Base-by-base conservation (phyloP, 129 eudicot species). In the Helichrysum umbraculigerum region DNA sequence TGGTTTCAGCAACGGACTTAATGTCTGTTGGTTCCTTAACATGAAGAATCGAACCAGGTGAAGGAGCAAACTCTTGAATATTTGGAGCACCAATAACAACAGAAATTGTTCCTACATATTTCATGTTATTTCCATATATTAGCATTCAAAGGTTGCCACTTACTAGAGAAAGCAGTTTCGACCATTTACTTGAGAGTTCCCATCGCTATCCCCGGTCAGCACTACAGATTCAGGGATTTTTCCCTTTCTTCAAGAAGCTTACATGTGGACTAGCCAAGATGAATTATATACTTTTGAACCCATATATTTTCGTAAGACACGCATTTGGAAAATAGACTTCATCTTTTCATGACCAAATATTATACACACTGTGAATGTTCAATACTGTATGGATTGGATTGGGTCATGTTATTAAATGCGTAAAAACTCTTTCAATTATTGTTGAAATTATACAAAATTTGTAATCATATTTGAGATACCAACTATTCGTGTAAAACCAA, bases 51-150 rank as follows among this genome's bases (percentile, higher is more conserved):
- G 96, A 86, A 67, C 81, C 83, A 22, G 96, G 91, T 60, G 90
- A 82, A 80, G 98, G 98, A 71, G 96, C 89, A 81, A 93, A 93
- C 35, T 93, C 97, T 79, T 85, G 93, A 79, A 93, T 91, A 81
- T 93, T 88, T 73, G 98, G 97, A 68, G 97, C 87, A 68, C 98
- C 98, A 74, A 91, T 88, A 68, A 93, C 97, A 73, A 91, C 93
- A 82, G 98, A 97, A 70, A 93, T 66, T 22, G 91, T 54, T 71
- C 98, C 98, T 93, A 82, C 70, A 74, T 56, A 62, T 61, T 62
- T 47, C 35, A 19, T 7, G 54, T 51, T 65, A 15, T 29, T 70
- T 75, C 15, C 70, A 8, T 59, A 28, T 69, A 47, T 41, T 54
- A 76, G 39, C 68, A 70, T 12, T 42, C 12, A 11, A 47, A 47